Percentiles rank a stretch among this genome's conserved stretches.
Conservation (phyloP, 345 rosid species). For the Clarkia xantiana region DNA sequence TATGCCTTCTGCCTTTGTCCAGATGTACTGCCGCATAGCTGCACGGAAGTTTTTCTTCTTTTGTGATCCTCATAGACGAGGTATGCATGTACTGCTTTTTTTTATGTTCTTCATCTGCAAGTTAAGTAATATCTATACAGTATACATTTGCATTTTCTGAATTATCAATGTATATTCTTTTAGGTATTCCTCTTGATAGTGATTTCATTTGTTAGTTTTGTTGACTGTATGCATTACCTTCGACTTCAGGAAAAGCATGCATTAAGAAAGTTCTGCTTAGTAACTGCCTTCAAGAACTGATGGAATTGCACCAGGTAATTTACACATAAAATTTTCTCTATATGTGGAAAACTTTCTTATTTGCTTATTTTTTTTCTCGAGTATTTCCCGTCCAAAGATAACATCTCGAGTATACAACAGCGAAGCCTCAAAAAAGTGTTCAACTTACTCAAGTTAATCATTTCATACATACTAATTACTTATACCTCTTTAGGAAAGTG, state of each 20-base stretch:
- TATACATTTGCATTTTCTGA: background rate
- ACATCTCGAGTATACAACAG: background rate
- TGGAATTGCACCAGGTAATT: conserved; percentile 96
- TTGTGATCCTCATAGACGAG: conserved; percentile 97
- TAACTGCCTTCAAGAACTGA: conserved; percentile 96
- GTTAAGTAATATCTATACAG: background rate
- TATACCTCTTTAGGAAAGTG: conserved; percentile 66
- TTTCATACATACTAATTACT: background rate
- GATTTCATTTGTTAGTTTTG: too few species aligned
- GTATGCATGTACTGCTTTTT: conserved; percentile 20
- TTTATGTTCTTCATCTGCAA: background rate
- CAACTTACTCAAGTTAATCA: background rate
- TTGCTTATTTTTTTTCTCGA: background rate
- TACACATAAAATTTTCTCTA: conserved; percentile 2
- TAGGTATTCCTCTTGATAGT: too few species aligned
- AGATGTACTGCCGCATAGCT: conserved; percentile 94
- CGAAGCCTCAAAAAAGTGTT: too few species aligned
- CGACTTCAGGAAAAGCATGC: conserved; percentile 73
- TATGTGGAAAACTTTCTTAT: background rate
- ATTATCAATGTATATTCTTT: background rate
- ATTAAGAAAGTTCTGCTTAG: conserved; percentile 92
- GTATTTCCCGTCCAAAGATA: background rate
- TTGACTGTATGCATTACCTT: conserved; percentile 1
- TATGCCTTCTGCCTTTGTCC: conserved; percentile 74
- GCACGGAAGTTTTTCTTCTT: conserved; percentile 97